Base-by-base conservation (phyloP, 106 monocot species). In the Allium fistulosum region DNA sequence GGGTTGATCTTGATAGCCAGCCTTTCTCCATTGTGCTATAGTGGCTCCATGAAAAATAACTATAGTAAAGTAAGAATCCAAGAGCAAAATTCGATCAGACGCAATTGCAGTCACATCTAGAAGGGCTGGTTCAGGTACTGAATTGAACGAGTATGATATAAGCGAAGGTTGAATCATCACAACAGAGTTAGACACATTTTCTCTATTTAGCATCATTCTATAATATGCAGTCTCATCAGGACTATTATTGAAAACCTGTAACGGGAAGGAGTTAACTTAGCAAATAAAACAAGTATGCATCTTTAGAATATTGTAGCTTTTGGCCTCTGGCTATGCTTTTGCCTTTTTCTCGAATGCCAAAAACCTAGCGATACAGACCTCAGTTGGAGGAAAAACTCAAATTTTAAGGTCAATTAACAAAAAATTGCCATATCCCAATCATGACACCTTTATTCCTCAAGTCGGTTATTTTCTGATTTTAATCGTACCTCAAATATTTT, bases 201-300 rank as follows among this genome's bases (percentile, higher is more conserved):
- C 97, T 70, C 89, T 83, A 52, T 92, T 81, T 53, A 97, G 64
- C 27, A 97, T 75, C 89, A 92, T 92, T 68, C 97, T 86, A 57
- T 71, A 97, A 70, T 97, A 97, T 46, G 97, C 97, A 72, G 97
- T 97, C 79, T 97, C 97, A 83, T 97, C 97, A 13, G 92, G 97
- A 70, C 97, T 97, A 57, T 90, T 92, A 69, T 84, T 84, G 58
- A 90, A 92, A 61, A 97, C 89, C 97, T 97, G 84, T 47, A 79
- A 69, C 45, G 53, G 37, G 45, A 49, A 60, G 67, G 11, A 63
- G 22, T 7, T 57, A 51, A 37, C n/a, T 26, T 12, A 45, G 37
- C 17, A 65, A 75, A 47, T 9, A 15, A 15, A 53, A 14, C 2
- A 5, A 37, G 5, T 37, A 37, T 37, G 37, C 1, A 37, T 37